Evolutionary conservation across 2,329 filamentous ascomycete genomes (phyloP), one percentile per base, ranked within the genome.

Genomic region (Penicillium sp.): DNA sequence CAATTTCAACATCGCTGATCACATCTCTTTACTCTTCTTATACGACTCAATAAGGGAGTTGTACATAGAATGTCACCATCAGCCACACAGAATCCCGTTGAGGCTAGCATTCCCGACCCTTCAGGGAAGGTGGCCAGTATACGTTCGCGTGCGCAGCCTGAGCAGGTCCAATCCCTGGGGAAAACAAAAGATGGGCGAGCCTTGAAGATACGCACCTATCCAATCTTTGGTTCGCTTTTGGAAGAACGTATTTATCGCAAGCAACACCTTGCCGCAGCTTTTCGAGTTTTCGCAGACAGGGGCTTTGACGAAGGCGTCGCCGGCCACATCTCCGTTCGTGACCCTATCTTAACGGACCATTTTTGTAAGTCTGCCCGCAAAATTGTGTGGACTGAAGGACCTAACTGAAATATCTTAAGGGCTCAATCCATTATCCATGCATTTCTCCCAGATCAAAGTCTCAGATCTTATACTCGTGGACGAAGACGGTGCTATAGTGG

Each of bases 281-380:
- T 87, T 66, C 80, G 84, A 23, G 76, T 85, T 60, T 86, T 85
- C 63, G 74, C 81, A 1, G 77, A 82, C 38, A 77, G 80, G 56
- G 81, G 80, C 40, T 85, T 80, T 65, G 81, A 79, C 0, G 84
- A 87, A 65, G 84, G 84, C 44, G 84, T 86, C 72, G 74, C 75
- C 23, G 84, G 84, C 0, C 83, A 86, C 64, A 87, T 87, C 54
- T 77, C 73, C 11, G 78, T 86, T 1, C 75, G 82, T 10, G 84
- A 87, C 60, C 82, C 84, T 0, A 81, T 85, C 62, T 71, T 78
- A 55, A 69, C 70, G 0, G 70, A 79, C 49, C 11, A 24, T 4
- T 84, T 85, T 66, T 88, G 85, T 38, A 38, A n/a, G 35, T 22
- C 10, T 37, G 6, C 11, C 35, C 9, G 5, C 29, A 4, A 8